Evolutionary conservation across 2,329 filamentous ascomycete genomes (phyloP), one percentile per base, ranked within the genome.

Genomic region (Penicillium sp.): DNA sequence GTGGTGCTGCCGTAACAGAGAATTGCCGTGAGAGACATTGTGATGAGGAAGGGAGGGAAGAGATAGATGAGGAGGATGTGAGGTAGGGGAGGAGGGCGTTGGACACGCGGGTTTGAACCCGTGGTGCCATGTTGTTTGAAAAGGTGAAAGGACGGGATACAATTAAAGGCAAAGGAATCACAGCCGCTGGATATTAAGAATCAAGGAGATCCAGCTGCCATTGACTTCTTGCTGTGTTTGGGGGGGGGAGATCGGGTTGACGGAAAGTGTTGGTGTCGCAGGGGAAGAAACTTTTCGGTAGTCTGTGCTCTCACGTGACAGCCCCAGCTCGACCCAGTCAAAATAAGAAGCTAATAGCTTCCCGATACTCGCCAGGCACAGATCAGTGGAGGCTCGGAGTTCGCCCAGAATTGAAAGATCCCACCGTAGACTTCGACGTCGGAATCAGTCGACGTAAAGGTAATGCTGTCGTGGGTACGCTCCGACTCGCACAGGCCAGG

Each of bases 41-140:
- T 60, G 57, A 60, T 44, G 62, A 60, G 42, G 53, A 57, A n/a
- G 46, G 38, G 40, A 61, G 48, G 47, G 60, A 53, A 40, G 63
- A 47, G 61, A 64, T 18, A 61, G 63, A 48, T 57, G 52, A 62
- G 41, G 61, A 62, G 45, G 69, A 62, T 54, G 69, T 67, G 57
- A 70, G 55, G 57, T 66, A 66, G 59, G 68, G 66, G 55, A 69
- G 61, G 56, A 72, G 64, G 39, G 67, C 64, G 57, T 65, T 70
- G 40, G 71, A 67, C 49, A 74, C 65, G 45, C 66, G 67, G 60
- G 60, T 70, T 54, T 72, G 67, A 69, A 76, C 66, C 67, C 72
- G 70, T 29, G 72, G 72, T 60, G 73, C 69, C 73, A 76, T 76
- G 53, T 61, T 67, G 59, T 42, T 21, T 51, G 53, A 39, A 44